Evolutionary conservation across 805 yeast genomes (phyloP).

Genomic region (Kodamaea laetipori): DNA sequence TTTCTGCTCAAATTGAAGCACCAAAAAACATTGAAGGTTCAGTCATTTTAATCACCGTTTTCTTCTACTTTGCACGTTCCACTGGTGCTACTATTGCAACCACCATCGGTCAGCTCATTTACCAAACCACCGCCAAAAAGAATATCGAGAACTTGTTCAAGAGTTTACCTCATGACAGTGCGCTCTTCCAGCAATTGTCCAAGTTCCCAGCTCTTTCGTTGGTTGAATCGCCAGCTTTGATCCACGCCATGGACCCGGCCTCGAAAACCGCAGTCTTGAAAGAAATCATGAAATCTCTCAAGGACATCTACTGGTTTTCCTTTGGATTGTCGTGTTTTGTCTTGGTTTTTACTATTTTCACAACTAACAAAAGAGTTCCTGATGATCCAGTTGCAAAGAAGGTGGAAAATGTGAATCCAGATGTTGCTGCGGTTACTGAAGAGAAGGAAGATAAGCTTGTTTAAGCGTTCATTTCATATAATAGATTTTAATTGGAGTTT

Average conservation of each 20-base stretch:
- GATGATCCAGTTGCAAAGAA: background rate
- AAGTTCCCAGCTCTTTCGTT: conserved; percentile 17
- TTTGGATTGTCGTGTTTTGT: conserved; percentile 38
- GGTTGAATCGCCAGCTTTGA: conserved; percentile 29
- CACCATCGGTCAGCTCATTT: conserved; percentile 5
- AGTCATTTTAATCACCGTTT: conserved; percentile 17
- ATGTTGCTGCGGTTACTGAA: too few relatives aligned
- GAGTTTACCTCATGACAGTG: conserved; percentile 14
- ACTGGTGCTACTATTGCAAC: conserved; percentile 4
- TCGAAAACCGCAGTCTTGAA: conserved; percentile 26
- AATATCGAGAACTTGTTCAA: conserved; percentile 67
- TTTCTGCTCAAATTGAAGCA: conserved; percentile 21
- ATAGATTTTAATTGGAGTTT: too few relatives aligned
- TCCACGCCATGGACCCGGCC: conserved; percentile 26
- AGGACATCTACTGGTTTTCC: conserved; percentile 36
- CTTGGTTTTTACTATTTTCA: conserved; percentile 35
- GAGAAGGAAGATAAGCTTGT: too few relatives aligned
- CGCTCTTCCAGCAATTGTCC: conserved; percentile 17
- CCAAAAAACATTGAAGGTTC: conserved; percentile 18
- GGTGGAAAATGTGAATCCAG: background rate
- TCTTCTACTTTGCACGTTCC: conserved; percentile 16
- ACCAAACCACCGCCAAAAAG: conserved; percentile 65
- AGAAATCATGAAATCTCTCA: conserved; percentile 35
- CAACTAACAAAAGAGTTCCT: conserved; percentile 47
- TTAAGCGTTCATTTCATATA: too few relatives aligned